Base-by-base conservation (phyloP, 2,329 filamentous ascomycete genomes). In the Endoconidiophora laricicola region DNA sequence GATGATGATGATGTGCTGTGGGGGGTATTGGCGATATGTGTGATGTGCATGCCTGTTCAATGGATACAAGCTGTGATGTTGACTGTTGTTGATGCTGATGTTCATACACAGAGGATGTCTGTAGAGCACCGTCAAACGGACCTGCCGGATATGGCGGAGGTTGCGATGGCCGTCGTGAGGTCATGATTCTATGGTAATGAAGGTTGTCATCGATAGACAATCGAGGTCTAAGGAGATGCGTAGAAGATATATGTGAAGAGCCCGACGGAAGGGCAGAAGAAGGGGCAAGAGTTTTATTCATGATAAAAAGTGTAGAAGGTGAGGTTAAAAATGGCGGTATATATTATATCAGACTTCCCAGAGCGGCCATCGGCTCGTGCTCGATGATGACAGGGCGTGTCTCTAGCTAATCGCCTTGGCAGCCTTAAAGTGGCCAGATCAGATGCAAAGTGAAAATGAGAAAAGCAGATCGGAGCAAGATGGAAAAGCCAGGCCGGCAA, bases 171-270 rank as follows among this genome's bases (percentile, higher is more conserved):
- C 67, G 68, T 55, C 63, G 61, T n/a, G 62, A 59, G 43, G 61
- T 71, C 69, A 74, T 71, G 59, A 73, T 62, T 56, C 67, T 64
- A 50, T 71, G 69, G 57, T 74, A 74, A 57, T 69, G 67, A 57
- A 70, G 62, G 57, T 74, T 71, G 63, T 74, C 70, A 60, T 74
- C 72, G 64, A 74, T 71, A 46, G 72, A 74, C 57, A 72, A 66
- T 57, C 67, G 66, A 61, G 65, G 66, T 59, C 66, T 63, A 52
- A 62, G 60, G 55, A 61, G 64, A 63, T 64, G 43, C 16, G 46
- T 23, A 14, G 40, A 26, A n/a, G 16, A 33, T 26, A 18, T 33
- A 52, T 48, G 37, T 47, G 50, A 14, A 39, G 42, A 41, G 42
- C 14, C n/a, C 26, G 23, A 38, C 9, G 24, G 47, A n/a, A 43